These are phyloP conservation scores for Ogataea dorogensis DNA, from an alignment of 805 yeast genomes.

Conservation along the genomic window DNA sequence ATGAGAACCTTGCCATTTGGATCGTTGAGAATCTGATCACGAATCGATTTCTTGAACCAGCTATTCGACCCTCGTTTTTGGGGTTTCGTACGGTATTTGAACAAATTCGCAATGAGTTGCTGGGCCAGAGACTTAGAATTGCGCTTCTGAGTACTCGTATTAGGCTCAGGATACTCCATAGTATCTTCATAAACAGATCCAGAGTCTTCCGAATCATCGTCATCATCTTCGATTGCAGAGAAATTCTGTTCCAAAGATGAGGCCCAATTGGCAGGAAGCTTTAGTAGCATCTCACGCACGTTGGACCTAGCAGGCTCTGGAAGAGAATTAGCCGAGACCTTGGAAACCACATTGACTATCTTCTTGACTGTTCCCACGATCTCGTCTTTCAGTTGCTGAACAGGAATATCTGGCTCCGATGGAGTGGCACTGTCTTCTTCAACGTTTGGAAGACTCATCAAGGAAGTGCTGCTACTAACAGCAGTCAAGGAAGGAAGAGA, in stretches of 20 bases:
- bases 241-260: conserved; percentile 29
- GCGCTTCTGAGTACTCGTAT: conserved; percentile 4
- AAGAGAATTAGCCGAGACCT: conserved; percentile 71
- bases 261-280: conserved; percentile 76
- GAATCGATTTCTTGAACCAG: conserved; percentile 31
- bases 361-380: conserved; percentile 87
- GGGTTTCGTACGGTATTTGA: conserved; percentile 23
- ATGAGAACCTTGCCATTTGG: conserved; percentile 72
- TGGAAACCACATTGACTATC: conserved; percentile 80
- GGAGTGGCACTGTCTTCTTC: conserved; percentile 9
- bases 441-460: conserved; percentile 14
- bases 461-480: conserved; percentile 20
- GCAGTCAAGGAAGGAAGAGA: conserved; percentile 21
- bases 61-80: conserved; percentile 6
- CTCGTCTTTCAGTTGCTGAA: conserved; percentile 67
- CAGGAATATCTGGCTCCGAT: conserved; percentile 22
- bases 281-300: conserved; percentile 74
- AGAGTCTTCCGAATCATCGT: conserved; percentile 26
- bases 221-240: conserved; percentile 14
- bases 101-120: conserved; percentile 29
- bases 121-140: conserved; percentile 25
- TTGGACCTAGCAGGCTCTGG: conserved; percentile 78
- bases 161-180: conserved; percentile 15
- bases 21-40: conserved; percentile 34
- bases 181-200: conserved; percentile 23